phyloP scores from a whole-genome alignment of 768 basidiomycete genomes.

The Suillus discolor region DNA sequence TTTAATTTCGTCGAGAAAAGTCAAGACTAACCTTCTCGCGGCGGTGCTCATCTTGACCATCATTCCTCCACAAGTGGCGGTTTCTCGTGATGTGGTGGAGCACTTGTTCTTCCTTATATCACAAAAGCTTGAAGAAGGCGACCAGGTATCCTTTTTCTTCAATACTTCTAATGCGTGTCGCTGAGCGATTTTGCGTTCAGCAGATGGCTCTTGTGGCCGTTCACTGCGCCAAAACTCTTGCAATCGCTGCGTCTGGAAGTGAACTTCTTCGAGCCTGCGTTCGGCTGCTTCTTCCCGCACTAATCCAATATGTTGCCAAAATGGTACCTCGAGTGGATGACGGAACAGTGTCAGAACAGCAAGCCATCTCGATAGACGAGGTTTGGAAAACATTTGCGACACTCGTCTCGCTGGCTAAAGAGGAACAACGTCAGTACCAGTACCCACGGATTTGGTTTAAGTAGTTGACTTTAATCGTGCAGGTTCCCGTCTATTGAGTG shows the following conservation, averaged over 20 bases:
- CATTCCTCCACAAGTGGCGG: conserved; percentile 62
- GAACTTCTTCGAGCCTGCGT: conserved; percentile 71
- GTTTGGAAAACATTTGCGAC: conserved; percentile 79
- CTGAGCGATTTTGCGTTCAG: conserved; percentile 38
- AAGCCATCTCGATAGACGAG: conserved; percentile 69
- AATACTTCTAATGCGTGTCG: conserved; percentile 15
- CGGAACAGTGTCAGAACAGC: conserved; percentile 53
- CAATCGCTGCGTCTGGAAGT: conserved; percentile 71
- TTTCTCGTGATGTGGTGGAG: conserved; percentile 78
- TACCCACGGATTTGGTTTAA: conserved; percentile 13
- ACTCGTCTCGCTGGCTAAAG: conserved; percentile 57
- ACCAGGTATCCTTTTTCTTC: conserved; percentile 54
- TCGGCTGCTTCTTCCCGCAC: conserved; percentile 71
- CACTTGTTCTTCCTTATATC: conserved; percentile 84
- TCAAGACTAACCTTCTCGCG: conserved; percentile 89
- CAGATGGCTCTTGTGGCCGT: conserved; percentile 84
- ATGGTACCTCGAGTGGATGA: conserved; percentile 66
- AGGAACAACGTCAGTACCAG: conserved; percentile 64
- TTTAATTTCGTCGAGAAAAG: conserved; percentile 72
- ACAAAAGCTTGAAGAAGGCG: conserved; percentile 70
- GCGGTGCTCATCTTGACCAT: conserved; percentile 84
- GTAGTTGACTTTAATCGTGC: conserved; percentile 17
- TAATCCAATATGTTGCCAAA: conserved; percentile 80
- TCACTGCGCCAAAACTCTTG: conserved; percentile 87
- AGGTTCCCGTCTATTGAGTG: conserved; percentile 70